phyloP scores from a whole-genome alignment of 495 filamentous ascomycete genomes.

The Lasiosphaeria ovina region DNA sequence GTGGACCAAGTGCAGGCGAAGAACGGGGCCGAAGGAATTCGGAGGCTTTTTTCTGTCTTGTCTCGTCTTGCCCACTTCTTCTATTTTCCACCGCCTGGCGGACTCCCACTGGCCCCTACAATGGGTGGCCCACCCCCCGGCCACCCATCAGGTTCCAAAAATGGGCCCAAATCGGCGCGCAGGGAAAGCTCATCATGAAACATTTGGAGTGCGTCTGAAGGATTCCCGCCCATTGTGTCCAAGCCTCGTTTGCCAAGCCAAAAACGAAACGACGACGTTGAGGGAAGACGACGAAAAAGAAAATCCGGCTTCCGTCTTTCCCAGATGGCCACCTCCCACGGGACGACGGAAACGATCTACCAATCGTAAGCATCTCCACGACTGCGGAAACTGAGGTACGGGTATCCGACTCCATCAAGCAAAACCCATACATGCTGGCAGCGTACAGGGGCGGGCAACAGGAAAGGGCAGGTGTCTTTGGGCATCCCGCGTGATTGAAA shows the following conservation, averaged over 20 bases:
- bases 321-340: background rate
- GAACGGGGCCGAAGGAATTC: background rate
- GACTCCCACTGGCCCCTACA: background rate
- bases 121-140: background rate
- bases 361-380: background rate
- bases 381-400: background rate
- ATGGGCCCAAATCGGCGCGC: background rate
- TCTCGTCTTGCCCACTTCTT: background rate
- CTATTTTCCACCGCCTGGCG: background rate
- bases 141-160: background rate
- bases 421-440: background rate
- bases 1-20: background rate
- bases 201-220: background rate
- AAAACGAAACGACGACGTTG: background rate
- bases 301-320: no score
- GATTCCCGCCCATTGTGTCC: background rate
- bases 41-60: background rate
- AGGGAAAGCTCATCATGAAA: background rate
- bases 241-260: background rate
- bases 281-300: background rate
- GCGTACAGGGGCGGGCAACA: background rate
- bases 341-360: background rate
- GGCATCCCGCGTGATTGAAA: background rate
- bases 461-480: slow-evolving; percentile 1
- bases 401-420: background rate